Percentiles rank a stretch among this genome's conserved stretches.
Evolutionary conservation across 2,329 filamentous ascomycete species (phyloP).

Genomic region (Aspergillus hiratsukae): DNA sequence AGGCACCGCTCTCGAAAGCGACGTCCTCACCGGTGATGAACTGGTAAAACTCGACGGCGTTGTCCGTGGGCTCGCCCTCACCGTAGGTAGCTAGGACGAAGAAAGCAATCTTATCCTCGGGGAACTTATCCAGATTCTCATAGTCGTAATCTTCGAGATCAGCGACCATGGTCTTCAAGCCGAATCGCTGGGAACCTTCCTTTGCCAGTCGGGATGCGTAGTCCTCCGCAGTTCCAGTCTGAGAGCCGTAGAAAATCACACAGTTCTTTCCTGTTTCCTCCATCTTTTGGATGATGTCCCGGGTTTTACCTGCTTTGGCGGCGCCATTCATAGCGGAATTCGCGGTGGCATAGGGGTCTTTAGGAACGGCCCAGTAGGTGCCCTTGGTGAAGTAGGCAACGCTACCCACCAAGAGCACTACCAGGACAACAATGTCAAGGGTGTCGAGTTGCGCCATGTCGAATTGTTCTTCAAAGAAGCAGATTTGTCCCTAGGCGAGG

Average conservation of each 20-base stretch:
- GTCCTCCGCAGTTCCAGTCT: conserved; percentile 97
- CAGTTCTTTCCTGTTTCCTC: conserved; percentile 95
- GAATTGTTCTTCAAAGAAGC: not conserved
- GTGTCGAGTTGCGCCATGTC: conserved; percentile 93
- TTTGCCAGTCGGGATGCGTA: conserved; percentile 95
- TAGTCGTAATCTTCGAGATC: conserved; percentile 98
- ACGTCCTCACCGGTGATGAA: conserved; percentile 81
- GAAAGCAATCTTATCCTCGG: conserved; percentile 85
- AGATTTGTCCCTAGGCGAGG: conserved; percentile 3
- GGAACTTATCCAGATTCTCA: conserved; percentile 84
- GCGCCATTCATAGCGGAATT: conserved; percentile 58
- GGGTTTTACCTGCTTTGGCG: conserved; percentile 74
- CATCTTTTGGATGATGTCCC: conserved; percentile 94
- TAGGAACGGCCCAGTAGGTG: conserved; percentile 74
- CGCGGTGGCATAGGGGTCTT: conserved; percentile 80
- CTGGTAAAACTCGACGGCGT: conserved; percentile 98
- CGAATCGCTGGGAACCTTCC: conserved; percentile 93
- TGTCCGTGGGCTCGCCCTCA: conserved; percentile 97
- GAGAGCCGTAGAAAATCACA: conserved; percentile 96
- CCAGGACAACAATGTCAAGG: conserved; percentile 88
- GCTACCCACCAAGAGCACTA: conserved; percentile 77
- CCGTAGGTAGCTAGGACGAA: conserved; percentile 97
- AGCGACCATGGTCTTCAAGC: conserved; percentile 95
- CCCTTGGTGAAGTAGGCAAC: conserved; percentile 97
- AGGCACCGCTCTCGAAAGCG: conserved; percentile 67